Evolutionary conservation across 1,284 basidiomycete genomes (phyloP).

Genomic region (Heterobasidion occidentale): DNA sequence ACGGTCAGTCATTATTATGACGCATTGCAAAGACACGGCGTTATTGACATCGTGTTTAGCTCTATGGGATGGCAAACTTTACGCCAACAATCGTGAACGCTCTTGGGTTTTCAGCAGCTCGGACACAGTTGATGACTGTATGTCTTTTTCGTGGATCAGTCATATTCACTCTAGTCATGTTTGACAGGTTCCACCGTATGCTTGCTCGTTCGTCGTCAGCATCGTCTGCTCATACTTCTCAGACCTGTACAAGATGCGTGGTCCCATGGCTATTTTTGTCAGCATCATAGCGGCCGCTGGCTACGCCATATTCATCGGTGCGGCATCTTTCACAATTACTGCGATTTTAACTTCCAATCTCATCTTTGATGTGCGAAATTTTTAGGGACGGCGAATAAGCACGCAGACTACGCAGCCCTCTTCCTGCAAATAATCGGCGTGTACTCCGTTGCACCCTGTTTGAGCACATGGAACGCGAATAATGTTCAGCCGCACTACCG

Average conservation of each 20-base stretch:
- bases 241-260: slow-evolving; percentile 36
- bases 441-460: slow-evolving; percentile 34
- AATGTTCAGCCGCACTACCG: slow-evolving; percentile 49
- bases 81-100: slow-evolving; percentile 28
- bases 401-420: slow-evolving; percentile 39
- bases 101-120: slow-evolving; percentile 23
- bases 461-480: slow-evolving; percentile 47
- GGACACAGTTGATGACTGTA: slow-evolving; percentile 24
- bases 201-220: slow-evolving; percentile 18
- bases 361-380: background rate
- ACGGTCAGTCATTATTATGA: slow-evolving; percentile 11
- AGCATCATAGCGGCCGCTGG: slow-evolving; percentile 32
- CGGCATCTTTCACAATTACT: background rate
- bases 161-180: background rate
- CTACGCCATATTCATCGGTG: slow-evolving; percentile 41
- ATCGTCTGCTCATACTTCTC: slow-evolving; percentile 32
- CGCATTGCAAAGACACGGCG: background rate
- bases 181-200: slow-evolving; percentile 12
- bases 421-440: slow-evolving; percentile 42
- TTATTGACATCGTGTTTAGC: slow-evolving; percentile 2
- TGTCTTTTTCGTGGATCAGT: background rate
- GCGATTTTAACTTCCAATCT: background rate
- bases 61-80: slow-evolving; percentile 17
- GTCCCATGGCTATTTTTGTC: slow-evolving; percentile 27
- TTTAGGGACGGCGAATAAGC: slow-evolving; percentile 22